Evolutionary conservation across 2,329 filamentous ascomycete species (phyloP).

Genomic region (Aurifilum marmelostoma): DNA sequence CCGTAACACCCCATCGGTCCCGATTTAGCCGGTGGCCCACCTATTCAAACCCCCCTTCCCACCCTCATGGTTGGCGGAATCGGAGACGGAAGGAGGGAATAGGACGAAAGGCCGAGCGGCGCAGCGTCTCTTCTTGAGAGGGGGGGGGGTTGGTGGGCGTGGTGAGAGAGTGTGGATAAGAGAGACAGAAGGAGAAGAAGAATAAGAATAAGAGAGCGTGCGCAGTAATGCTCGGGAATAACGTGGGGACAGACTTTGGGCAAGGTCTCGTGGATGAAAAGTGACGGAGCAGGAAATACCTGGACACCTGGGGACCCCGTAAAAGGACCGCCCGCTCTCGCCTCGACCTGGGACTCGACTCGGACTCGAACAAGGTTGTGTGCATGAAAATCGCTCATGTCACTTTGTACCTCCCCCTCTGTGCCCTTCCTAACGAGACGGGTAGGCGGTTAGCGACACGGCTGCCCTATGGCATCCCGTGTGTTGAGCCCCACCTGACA

Average conservation of each 20-base stretch:
- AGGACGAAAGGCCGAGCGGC: not conserved
- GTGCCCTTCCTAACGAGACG: not conserved
- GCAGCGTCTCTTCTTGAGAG: not conserved
- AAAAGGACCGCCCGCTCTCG: not conserved
- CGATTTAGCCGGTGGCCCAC: slow-evolving; percentile 18
- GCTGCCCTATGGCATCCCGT: not conserved
- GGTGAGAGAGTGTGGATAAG: no score
- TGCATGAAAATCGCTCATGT: slow-evolving; percentile 12
- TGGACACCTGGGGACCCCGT: not conserved
- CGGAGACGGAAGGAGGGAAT: not conserved
- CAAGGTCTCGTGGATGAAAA: not conserved
- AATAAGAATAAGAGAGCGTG: not conserved
- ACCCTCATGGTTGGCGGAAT: slow-evolving; percentile 11
- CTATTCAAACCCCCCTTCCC: not conserved
- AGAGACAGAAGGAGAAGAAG: not conserved
- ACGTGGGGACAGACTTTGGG: not conserved
- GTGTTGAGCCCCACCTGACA: not conserved
- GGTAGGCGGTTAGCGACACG: not conserved
- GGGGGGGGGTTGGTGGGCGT: no score
- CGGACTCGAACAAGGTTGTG: not conserved
- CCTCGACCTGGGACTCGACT: not conserved
- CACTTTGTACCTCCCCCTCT: not conserved
- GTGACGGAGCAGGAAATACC: not conserved
- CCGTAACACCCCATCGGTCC: slow-evolving; percentile 8
- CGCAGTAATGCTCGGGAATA: slow-evolving; percentile 16